Evolutionary conservation across 2,329 filamentous ascomycete genomes (phyloP).

Genomic region (Dichotomopilus funicola): DNA sequence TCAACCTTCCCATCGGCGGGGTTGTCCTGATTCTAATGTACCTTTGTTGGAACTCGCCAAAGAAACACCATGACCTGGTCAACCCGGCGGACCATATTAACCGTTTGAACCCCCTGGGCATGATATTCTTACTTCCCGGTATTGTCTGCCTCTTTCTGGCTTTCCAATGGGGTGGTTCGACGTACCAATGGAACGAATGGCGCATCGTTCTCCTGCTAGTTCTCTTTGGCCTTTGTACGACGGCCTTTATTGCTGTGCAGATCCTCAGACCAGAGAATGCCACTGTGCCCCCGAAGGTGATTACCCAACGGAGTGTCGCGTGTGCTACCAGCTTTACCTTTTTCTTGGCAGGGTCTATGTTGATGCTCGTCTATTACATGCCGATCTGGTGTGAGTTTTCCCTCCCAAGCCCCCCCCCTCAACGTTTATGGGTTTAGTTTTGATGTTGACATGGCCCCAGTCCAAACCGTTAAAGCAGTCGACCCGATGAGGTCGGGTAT

Average conservation of each 20-base stretch:
- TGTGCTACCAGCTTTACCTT: slow-evolving; percentile 41
- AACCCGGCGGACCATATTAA: slow-evolving; percentile 38
- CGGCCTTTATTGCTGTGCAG: slow-evolving; percentile 47
- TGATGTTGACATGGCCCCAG: slow-evolving; percentile 26
- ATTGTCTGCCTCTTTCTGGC: slow-evolving; percentile 56
- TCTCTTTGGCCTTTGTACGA: slow-evolving; percentile 40
- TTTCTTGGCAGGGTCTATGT: slow-evolving; percentile 44
- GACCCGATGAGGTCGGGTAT: slow-evolving; percentile 49
- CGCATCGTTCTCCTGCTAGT: slow-evolving; percentile 49
- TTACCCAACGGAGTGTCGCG: slow-evolving; percentile 49
- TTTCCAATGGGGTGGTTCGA: slow-evolving; percentile 56
- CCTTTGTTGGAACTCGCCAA: slow-evolving; percentile 42
- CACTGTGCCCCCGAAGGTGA: slow-evolving; percentile 49
- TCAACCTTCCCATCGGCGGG: slow-evolving; percentile 51
- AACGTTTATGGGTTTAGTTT: neutral
- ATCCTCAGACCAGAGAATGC: slow-evolving; percentile 48
- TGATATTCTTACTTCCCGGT: slow-evolving; percentile 52
- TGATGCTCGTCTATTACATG: slow-evolving; percentile 48
- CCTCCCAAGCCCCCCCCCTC: neutral
- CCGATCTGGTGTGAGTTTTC: slow-evolving; percentile 47
- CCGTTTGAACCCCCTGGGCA: slow-evolving; percentile 54
- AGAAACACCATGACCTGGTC: slow-evolving; percentile 26
- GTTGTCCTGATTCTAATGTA: slow-evolving; percentile 43
- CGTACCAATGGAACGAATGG: slow-evolving; percentile 46
- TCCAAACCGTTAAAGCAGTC: slow-evolving; percentile 51